Conservation (phyloP, 768 basidiomycete species). For the Boletus sp. region DNA sequence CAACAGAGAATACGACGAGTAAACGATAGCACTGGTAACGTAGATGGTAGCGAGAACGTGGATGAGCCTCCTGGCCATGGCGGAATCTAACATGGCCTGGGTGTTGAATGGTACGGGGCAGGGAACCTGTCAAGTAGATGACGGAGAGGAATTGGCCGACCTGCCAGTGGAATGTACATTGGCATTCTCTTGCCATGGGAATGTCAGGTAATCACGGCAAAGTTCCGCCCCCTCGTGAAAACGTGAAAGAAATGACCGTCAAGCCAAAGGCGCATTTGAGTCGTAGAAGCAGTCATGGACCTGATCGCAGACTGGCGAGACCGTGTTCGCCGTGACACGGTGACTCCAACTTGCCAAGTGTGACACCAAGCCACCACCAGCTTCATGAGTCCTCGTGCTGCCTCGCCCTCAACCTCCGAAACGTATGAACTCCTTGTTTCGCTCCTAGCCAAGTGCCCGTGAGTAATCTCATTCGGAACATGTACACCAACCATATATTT, state of each 20-base stretch:
- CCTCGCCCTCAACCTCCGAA: not conserved
- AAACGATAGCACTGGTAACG: conserved; percentile 27
- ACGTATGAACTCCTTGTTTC: conserved; percentile 24
- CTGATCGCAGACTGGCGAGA: not conserved
- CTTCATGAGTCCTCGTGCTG: conserved; percentile 1
- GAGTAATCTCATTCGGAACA: conserved; percentile 10
- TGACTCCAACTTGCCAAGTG: too few relatives aligned
- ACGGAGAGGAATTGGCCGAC: not conserved
- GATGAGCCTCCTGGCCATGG: conserved; percentile 13
- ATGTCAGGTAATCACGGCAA: not conserved
- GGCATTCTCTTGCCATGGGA: conserved; percentile 11
- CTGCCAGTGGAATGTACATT: conserved; percentile 5
- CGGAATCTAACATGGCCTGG: conserved; percentile 3
- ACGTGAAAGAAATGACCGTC: not conserved
- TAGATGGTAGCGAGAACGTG: conserved; percentile 23
- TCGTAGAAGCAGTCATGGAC: not conserved
- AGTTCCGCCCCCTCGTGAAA: not conserved
- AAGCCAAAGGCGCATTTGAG: not conserved
- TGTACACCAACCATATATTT: not conserved
- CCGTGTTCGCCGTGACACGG: not conserved
- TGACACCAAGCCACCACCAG: not conserved
- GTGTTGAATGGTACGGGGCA: not conserved
- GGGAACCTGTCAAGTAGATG: not conserved
- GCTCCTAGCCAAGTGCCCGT: conserved; percentile 26
- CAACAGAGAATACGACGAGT: conserved; percentile 30